Conservation (phyloP, 768 basidiomycete species). For the Suillus plorans region DNA sequence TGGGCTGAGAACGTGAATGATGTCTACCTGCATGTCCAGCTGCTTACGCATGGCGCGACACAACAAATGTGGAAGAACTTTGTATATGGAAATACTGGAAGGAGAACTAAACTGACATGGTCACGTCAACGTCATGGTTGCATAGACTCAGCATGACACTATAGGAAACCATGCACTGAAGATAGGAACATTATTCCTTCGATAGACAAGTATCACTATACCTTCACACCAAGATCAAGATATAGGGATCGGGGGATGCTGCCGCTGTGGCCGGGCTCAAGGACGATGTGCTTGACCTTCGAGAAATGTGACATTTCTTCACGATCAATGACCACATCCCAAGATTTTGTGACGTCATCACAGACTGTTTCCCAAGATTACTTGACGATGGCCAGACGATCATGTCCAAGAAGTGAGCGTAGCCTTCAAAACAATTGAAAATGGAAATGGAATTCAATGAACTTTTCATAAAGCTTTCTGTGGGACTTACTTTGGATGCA, state of each 20-base stretch:
- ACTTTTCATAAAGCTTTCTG: background rate
- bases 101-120: conserved; percentile 16
- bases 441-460: background rate
- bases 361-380: conserved; percentile 33
- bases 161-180: conserved; percentile 35
- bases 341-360: conserved; percentile 35
- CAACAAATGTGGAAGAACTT: conserved; percentile 29
- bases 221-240: conserved; percentile 43
- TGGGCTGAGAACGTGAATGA: background rate
- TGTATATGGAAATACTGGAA: conserved; percentile 28
- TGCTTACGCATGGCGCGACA: conserved; percentile 16
- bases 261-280: conserved; percentile 55
- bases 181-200: background rate
- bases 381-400: conserved; percentile 58
- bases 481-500: conserved; percentile 42
- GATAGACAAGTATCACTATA: conserved; percentile 12
- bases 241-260: conserved; percentile 46
- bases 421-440: conserved; percentile 67
- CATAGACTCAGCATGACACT: conserved; percentile 39
- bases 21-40: conserved; percentile 17
- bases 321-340: conserved; percentile 41
- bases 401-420: conserved; percentile 56
- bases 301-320: conserved; percentile 31
- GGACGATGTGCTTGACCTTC: conserved; percentile 49
- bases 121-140: conserved; percentile 28